Conservation (phyloP, 2,329 filamentous ascomycete genomes). For the Canariomyces notabilis region DNA sequence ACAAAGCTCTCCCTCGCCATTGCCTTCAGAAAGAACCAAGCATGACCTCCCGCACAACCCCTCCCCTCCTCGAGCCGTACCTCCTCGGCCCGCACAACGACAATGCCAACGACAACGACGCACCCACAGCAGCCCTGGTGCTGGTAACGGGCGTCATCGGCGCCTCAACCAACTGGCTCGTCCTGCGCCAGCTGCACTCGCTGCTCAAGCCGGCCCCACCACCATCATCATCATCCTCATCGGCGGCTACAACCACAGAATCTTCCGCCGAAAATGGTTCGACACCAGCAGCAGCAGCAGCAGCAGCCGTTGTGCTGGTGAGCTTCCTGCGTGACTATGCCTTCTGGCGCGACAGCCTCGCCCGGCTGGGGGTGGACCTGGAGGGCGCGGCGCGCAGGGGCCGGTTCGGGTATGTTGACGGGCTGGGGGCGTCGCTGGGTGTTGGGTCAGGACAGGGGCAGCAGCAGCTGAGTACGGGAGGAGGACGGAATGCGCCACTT, state of each 20-base stretch:
- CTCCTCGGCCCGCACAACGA: constrained; percentile 54
- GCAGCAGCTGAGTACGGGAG: constrained; percentile 1
- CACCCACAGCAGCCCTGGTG: too few species aligned
- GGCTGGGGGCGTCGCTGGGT: constrained; percentile 49
- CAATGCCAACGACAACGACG: too few species aligned
- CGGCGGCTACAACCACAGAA: constrained; percentile 13
- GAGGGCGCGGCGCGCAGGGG: constrained; percentile 52
- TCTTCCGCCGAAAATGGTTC: constrained; percentile 26
- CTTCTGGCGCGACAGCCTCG: constrained; percentile 72
- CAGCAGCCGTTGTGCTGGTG: constrained; percentile 62
- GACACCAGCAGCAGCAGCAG: constrained; percentile 1
- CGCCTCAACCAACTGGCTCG: constrained; percentile 61
- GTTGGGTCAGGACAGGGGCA: constrained; percentile 2
- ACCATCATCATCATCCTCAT: constrained; percentile 2
- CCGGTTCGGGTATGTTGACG: constrained; percentile 70
- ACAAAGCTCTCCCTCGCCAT: too few species aligned
- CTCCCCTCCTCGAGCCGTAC: constrained; percentile 61
- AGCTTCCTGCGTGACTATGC: constrained; percentile 74
- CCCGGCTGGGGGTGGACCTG: constrained; percentile 68
- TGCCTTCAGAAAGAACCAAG: too few species aligned
- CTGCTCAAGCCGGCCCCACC: constrained; percentile 31
- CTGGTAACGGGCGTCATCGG: constrained; percentile 65
- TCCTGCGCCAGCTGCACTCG: constrained; percentile 52
- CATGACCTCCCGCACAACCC: constrained; percentile 50
- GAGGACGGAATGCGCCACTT: too few species aligned